phyloP scores from a whole-genome alignment of 495 filamentous ascomycete species.

The Aspergillus affinis region DNA sequence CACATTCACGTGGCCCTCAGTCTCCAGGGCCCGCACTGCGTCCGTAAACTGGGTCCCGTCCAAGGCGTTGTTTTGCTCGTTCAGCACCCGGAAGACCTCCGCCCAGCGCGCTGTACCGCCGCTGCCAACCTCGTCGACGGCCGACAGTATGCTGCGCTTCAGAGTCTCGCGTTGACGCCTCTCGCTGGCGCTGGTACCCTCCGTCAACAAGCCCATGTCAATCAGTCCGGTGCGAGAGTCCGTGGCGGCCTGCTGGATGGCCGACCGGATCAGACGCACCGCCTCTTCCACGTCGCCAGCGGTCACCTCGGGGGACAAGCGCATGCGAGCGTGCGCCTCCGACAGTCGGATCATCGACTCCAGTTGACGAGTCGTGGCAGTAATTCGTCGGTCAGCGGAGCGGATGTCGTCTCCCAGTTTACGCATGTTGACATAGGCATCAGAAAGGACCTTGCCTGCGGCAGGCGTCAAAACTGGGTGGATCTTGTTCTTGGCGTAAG shows the following conservation, averaged over 20 bases:
- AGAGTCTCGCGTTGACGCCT: slow-evolving; percentile 76
- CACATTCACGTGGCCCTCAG: slow-evolving; percentile 79
- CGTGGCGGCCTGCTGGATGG: slow-evolving; percentile 96
- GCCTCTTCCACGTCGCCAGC: slow-evolving; percentile 85
- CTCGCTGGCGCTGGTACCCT: slow-evolving; percentile 84
- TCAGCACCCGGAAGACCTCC: slow-evolving; percentile 71
- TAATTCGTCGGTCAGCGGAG: slow-evolving; percentile 90
- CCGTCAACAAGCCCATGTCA: slow-evolving; percentile 93
- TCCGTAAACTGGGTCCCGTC: slow-evolving; percentile 80
- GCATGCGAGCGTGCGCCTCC: slow-evolving; percentile 98
- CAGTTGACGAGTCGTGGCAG: slow-evolving; percentile 91
- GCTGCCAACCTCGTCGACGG: slow-evolving; percentile 74
- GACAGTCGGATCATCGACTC: slow-evolving; percentile 96
- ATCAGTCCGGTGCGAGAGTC: slow-evolving; percentile 89
- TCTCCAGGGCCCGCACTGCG: slow-evolving; percentile 73
- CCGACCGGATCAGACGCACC: slow-evolving; percentile 84
- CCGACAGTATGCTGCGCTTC: slow-evolving; percentile 70
- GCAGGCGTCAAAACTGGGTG: slow-evolving; percentile 76
- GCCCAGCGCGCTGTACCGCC: slow-evolving; percentile 64
- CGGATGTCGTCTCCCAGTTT: slow-evolving; percentile 94
- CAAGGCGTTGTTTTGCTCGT: slow-evolving; percentile 73
- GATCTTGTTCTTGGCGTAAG: slow-evolving; percentile 85
- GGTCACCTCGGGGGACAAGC: slow-evolving; percentile 73
- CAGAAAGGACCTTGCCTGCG: slow-evolving; percentile 76
- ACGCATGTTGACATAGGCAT: slow-evolving; percentile 93